Percentiles rank a stretch among this genome's conserved stretches.
Evolutionary conservation across 192 early-diverging fungal species (phyloP).

Genomic region (Mortierella antarctica): DNA sequence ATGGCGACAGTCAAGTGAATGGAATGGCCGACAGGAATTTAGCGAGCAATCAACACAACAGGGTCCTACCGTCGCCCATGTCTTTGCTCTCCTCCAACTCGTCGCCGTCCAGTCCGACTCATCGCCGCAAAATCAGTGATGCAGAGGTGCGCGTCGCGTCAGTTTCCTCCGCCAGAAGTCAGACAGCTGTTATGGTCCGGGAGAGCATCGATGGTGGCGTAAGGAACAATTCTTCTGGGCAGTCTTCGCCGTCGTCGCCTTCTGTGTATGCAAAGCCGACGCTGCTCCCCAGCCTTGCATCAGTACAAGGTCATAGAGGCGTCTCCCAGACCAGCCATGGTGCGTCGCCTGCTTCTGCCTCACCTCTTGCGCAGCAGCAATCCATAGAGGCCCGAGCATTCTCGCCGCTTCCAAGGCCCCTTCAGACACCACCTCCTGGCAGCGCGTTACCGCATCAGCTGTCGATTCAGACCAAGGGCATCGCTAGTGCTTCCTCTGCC

Average conservation of each 20-base stretch:
- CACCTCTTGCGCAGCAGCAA: constrained; percentile 3
- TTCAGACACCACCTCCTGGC: constrained; percentile 36
- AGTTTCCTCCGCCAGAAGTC: not conserved
- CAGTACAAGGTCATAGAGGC: not conserved
- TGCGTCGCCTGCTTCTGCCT: constrained; percentile 14
- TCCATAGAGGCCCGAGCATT: constrained; percentile 13
- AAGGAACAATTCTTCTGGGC: not conserved
- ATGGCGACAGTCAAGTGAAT: too few relatives aligned
- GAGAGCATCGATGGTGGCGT: not conserved
- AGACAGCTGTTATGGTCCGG: too few relatives aligned
- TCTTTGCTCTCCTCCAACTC: constrained; percentile 21
- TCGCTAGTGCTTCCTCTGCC: not conserved
- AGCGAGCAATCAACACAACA: not conserved
- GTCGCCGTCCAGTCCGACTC: constrained; percentile 20
- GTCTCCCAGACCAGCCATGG: not conserved
- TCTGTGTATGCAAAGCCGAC: constrained; percentile 12
- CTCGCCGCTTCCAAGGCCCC: constrained; percentile 29
- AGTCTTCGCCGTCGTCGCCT: constrained; percentile 6
- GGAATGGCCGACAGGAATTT: not conserved
- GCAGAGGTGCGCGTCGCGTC: constrained; percentile 27
- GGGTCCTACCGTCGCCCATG: constrained; percentile 46
- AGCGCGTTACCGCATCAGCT: constrained; percentile 19
- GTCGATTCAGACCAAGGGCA: constrained; percentile 28
- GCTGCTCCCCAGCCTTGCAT: constrained; percentile 8
- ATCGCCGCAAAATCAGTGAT: constrained; percentile 28